Conservation (phyloP, 495 filamentous ascomycete species). For the Chaetomium fimeti region DNA sequence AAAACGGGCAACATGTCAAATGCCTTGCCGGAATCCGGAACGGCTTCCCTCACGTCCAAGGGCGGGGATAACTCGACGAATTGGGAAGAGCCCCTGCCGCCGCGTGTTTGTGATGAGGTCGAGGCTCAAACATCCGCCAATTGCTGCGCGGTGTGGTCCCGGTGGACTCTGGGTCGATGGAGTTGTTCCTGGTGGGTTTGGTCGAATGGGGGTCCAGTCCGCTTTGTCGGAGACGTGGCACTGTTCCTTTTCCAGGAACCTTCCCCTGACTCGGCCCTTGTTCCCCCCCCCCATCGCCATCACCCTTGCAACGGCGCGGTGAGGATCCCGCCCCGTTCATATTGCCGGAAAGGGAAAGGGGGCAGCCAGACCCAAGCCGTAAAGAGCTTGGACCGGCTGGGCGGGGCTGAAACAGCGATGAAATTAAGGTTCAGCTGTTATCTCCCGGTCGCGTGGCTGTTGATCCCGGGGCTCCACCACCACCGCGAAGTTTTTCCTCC, state of each 20-base stretch:
- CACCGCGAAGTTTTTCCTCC: conserved; percentile 33
- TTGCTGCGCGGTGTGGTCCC: conserved; percentile 8
- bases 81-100: conserved; percentile 12
- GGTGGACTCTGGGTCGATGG: not conserved
- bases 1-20: not conserved
- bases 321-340: not conserved
- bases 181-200: not conserved
- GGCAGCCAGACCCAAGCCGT: conserved; percentile 15
- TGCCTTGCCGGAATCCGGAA: not conserved
- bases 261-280: conserved; percentile 8
- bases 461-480: conserved; percentile 34
- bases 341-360: conserved; percentile 23
- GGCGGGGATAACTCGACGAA: not conserved
- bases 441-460: conserved; percentile 38
- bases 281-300: not conserved
- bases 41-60: not conserved
- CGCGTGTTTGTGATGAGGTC: conserved; percentile 8
- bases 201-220: not conserved
- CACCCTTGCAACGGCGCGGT: not conserved
- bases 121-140: not conserved
- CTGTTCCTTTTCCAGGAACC: conserved; percentile 8
- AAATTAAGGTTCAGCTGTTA: conserved; percentile 43
- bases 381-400: conserved; percentile 22
- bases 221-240: conserved; percentile 11
- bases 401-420: conserved; percentile 41